Evolutionary conservation across 2,329 filamentous ascomycete species (phyloP), one percentile per base, ranked within the genome.

Genomic region (Colletotrichum eleusines): DNA sequence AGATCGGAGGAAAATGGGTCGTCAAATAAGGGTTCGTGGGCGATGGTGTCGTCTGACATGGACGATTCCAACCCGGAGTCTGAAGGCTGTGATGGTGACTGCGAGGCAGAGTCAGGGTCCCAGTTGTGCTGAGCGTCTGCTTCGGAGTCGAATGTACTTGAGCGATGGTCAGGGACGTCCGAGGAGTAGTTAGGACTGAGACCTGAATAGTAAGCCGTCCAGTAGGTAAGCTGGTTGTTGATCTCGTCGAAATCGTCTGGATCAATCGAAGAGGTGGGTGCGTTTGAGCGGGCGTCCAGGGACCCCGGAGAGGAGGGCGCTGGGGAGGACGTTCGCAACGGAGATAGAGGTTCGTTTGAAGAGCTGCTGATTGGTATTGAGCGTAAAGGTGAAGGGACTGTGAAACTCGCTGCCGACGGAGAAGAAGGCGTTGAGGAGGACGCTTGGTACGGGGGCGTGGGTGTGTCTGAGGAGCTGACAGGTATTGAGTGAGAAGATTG

Each of bases 1-100:
- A 71, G 59, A 16, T 71, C 69, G 18, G 69, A 53, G 42, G 69
- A 71, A 7, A 71, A 59, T 9, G 64, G 69, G 40, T 71, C 60
- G 18, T 63, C 40, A 14, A 63, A 63, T 3, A 63, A 53, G 33
- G 60, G 48, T 26, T 54, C 48, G 46, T 44, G 60, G 4, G 35
- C n/a, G 12, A 20, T 26, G 12, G 54, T 53, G 18, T 33, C 60
- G 60, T 53, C 46, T 20, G 48, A 63, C 20, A 63, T 63, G 33
- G 38, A 63, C 40, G 60, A 63, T 26, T 63, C 60, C 35, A 65
- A 58, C 14, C 59, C 53, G 2, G 46, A 46, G 11, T 71, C 50
- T 42, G 51, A 53, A n/a, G n/a, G 28, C 26, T 42, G 58, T 8
- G 58, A 23, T 4, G 31, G 44, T 61, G 57, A 65, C n/a, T 61